Conservation (phyloP, 2,329 filamentous ascomycete species). For the Dactylonectria estremocensis region DNA sequence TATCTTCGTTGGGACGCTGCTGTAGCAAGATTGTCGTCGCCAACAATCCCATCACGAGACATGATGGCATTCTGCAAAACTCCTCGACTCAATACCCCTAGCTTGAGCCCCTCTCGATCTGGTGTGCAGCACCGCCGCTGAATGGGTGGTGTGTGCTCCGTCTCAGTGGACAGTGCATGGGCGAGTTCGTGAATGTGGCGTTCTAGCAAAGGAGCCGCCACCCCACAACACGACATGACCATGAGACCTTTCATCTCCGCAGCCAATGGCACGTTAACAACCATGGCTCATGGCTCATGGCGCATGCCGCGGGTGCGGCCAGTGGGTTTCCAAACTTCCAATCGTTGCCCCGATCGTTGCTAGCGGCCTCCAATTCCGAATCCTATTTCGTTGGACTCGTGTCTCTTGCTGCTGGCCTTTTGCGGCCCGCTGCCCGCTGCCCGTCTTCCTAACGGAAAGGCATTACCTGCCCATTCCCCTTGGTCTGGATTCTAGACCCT, state of each 20-base stretch:
- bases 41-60: conserved; percentile 3
- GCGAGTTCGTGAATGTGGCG: background rate
- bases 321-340: background rate
- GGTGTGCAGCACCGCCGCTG: background rate
- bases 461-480: conserved; percentile 30
- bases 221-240: conserved; percentile 21
- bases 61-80: background rate
- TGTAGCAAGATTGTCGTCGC: background rate
- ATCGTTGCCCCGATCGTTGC: conserved; percentile 20
- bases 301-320: conserved; percentile 23
- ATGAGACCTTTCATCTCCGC: conserved; percentile 12
- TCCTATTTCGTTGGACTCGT: background rate
- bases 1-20: background rate
- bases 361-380: background rate
- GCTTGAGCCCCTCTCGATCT: conserved; percentile 15
- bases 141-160: background rate
- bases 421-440: conserved; percentile 2
- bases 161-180: conserved; percentile 7
- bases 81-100: background rate
- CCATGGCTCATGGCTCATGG: conserved; percentile 18
- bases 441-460: background rate
- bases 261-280: conserved; percentile 17
- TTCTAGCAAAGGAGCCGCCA: conserved; percentile 10
- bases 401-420: background rate
- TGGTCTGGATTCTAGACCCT: conserved; percentile 14